Conservation (phyloP, 108 stramenopile genomes). For the Chaetoceros muelleri region DNA sequence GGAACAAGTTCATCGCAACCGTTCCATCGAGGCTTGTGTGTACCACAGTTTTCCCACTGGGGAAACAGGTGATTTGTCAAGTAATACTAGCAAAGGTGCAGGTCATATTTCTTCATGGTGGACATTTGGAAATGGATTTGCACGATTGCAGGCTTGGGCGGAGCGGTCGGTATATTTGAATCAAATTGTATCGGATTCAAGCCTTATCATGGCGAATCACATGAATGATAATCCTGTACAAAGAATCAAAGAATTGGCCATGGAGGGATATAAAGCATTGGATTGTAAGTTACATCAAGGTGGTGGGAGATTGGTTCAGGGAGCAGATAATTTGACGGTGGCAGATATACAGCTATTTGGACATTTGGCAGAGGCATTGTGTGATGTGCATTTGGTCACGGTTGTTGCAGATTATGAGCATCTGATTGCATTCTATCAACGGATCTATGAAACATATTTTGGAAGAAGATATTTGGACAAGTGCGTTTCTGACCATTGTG, state of each 20-base stretch:
- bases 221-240: too few relatives aligned
- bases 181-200: too few relatives aligned
- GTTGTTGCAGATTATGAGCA: conserved; percentile 39
- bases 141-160: conserved; percentile 44
- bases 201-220: too few relatives aligned
- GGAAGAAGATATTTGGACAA: conserved; percentile 5
- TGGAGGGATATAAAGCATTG: conserved; percentile 31
- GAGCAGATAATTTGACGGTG: conserved; percentile 29
- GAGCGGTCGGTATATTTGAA: conserved; percentile 31
- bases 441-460: conserved; percentile 46
- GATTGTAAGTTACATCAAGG: conserved; percentile 26
- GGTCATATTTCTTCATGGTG: conserved; percentile 23
- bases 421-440: conserved; percentile 46
- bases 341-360: conserved; percentile 57
- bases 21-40: conserved; percentile 30
- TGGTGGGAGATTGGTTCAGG: conserved; percentile 25
- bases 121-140: too few relatives aligned
- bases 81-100: background rate
- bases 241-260: conserved; percentile 34
- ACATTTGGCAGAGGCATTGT: conserved; percentile 57
- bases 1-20: conserved; percentile 46
- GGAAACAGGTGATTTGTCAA: background rate
- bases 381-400: conserved; percentile 54
- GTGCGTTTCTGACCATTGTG: background rate
- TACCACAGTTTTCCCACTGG: background rate